Percentiles rank a stretch among this genome's conserved stretches.
Conservation (phyloP, 208 protist species). For the Vickermania ingenoplastis region DNA sequence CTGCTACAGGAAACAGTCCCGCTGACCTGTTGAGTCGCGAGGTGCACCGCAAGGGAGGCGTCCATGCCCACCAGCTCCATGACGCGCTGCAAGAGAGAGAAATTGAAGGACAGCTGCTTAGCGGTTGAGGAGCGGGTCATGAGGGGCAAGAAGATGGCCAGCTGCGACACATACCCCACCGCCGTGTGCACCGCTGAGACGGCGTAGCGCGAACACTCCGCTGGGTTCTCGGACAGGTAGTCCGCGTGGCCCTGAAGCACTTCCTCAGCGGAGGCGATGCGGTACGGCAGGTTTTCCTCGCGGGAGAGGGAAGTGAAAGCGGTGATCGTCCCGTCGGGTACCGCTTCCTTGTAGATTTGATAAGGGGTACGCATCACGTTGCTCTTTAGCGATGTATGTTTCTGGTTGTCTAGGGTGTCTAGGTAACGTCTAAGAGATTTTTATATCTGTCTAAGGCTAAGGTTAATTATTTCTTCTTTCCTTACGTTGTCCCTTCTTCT, state of each 20-base stretch:
- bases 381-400: no score
- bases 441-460: no score
- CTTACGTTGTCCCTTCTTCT: no score
- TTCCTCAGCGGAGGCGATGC: constrained; percentile 53
- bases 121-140: constrained; percentile 28
- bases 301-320: constrained; percentile 49
- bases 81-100: constrained; percentile 34
- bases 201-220: constrained; percentile 18
- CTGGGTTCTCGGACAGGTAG: constrained; percentile 9
- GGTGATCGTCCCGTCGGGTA: constrained; percentile 17
- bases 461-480: no score
- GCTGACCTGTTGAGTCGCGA: neutral
- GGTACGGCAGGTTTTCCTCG: constrained; percentile 61
- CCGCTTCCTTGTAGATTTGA: constrained; percentile 58
- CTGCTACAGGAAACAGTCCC: constrained; percentile 15
- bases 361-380: constrained; percentile 36
- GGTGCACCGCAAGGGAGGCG: constrained; percentile 4
- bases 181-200: constrained; percentile 42
- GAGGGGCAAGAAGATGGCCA: constrained; percentile 53
- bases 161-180: constrained; percentile 34
- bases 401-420: no score
- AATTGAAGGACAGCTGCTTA: constrained; percentile 32
- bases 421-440: no score
- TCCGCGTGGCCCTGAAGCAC: constrained; percentile 49
- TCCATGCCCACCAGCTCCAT: constrained; percentile 19